Evolutionary conservation across 257 asterid genomes (phyloP).

Genomic region (Solanum stenotomum): DNA sequence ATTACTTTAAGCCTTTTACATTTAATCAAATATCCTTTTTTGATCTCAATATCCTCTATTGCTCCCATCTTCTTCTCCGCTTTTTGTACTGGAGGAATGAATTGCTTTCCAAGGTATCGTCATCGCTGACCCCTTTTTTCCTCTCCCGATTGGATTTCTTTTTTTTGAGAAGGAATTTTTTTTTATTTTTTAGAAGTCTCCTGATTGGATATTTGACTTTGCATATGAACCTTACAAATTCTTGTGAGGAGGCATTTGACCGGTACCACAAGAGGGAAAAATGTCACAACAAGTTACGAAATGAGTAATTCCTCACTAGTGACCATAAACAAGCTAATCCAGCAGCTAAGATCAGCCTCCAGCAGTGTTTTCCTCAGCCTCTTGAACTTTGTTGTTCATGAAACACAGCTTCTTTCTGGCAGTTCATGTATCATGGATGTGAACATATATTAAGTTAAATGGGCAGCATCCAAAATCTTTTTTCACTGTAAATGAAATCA

Average conservation of each 20-base stretch:
- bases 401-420: neutral
- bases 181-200: neutral
- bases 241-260: neutral
- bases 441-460: neutral
- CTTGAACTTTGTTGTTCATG: neutral
- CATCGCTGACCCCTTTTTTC: neutral
- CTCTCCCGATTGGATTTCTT: neutral
- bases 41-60: neutral
- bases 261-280: neutral
- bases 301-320: neutral
- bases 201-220: neutral
- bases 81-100: neutral
- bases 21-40: neutral
- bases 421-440: neutral
- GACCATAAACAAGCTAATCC: neutral
- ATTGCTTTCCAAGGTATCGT: neutral
- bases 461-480: neutral
- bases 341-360: neutral
- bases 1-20: neutral
- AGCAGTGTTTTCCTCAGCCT: neutral
- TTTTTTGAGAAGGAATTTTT: too few species aligned
- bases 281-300: neutral
- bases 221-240: neutral
- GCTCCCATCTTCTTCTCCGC: neutral
- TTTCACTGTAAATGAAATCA: neutral